Evolutionary conservation across 1,284 basidiomycete species (phyloP).

Genomic region (Leccinum solheimii): DNA sequence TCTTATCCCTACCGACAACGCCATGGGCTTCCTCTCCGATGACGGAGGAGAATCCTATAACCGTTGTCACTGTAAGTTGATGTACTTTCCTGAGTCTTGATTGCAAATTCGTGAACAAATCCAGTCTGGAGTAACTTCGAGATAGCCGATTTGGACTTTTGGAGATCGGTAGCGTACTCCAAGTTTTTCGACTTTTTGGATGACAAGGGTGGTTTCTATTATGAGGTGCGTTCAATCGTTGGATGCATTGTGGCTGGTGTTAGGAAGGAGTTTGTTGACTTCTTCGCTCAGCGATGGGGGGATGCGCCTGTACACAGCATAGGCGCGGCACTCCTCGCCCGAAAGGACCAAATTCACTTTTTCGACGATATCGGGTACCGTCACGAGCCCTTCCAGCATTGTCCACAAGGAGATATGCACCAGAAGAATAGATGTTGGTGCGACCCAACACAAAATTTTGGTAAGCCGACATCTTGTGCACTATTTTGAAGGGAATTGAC

Average conservation of each 20-base stretch:
- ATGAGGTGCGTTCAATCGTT: slow-evolving; percentile 52
- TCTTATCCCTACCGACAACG: slow-evolving; percentile 69
- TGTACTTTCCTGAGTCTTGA: slow-evolving; percentile 3
- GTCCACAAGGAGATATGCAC: slow-evolving; percentile 63
- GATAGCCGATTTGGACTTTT: slow-evolving; percentile 82
- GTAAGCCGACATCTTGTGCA: slow-evolving; percentile 36
- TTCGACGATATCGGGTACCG: slow-evolving; percentile 66
- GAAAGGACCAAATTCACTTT: slow-evolving; percentile 82
- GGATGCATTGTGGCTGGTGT: neutral
- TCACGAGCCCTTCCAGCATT: slow-evolving; percentile 82
- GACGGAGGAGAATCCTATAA: slow-evolving; percentile 82
- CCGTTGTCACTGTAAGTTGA: slow-evolving; percentile 77
- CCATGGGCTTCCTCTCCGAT: slow-evolving; percentile 80
- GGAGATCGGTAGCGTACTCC: slow-evolving; percentile 79
- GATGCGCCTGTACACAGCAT: slow-evolving; percentile 92
- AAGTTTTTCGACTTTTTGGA: slow-evolving; percentile 89
- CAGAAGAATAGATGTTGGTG: slow-evolving; percentile 69
- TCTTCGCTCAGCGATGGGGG: slow-evolving; percentile 65
- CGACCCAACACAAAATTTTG: slow-evolving; percentile 61
- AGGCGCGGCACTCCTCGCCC: slow-evolving; percentile 79
- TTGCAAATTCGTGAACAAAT: neutral
- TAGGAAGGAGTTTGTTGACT: neutral
- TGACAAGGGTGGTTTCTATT: slow-evolving; percentile 87
- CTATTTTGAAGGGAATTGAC: slow-evolving; percentile 8
- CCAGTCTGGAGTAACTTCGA: slow-evolving; percentile 91